These are phyloP conservation scores for Tetrapyrgos nigripes DNA, from an alignment of 1,284 basidiomycete species.

Conservation along the genomic window DNA sequence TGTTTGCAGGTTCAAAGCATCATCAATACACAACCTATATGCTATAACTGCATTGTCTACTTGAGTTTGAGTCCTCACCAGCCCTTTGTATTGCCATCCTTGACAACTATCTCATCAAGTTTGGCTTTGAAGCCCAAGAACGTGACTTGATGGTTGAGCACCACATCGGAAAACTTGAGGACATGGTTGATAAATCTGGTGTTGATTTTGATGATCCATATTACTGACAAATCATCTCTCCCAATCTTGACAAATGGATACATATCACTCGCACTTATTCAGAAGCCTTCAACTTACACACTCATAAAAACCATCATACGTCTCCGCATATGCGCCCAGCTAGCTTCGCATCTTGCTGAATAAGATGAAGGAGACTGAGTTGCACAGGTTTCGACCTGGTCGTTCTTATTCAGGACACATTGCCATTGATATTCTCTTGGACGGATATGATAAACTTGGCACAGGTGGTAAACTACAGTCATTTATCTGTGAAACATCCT, in stretches of 20 bases:
- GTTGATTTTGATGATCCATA: neutral
- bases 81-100: neutral
- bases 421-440: neutral
- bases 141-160: neutral
- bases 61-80: neutral
- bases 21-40: neutral
- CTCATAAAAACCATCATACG: neutral
- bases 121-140: neutral
- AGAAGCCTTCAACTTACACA: neutral
- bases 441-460: neutral
- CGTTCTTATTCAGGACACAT: neutral
- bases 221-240: constrained; percentile 2
- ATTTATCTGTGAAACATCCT: neutral
- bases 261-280: neutral
- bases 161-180: neutral
- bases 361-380: neutral
- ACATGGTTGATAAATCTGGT: neutral
- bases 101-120: constrained; percentile 4
- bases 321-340: neutral
- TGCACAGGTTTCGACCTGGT: neutral
- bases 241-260: neutral
- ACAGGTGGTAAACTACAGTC: neutral
- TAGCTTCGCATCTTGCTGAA: neutral
- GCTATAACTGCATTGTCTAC: constrained; percentile 1
- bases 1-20: neutral